A percentile compares a stretch with the other conserved stretches of the same genome.
phyloP scores from a whole-genome alignment of 768 basidiomycete genomes.

The Lactarius indigo region DNA sequence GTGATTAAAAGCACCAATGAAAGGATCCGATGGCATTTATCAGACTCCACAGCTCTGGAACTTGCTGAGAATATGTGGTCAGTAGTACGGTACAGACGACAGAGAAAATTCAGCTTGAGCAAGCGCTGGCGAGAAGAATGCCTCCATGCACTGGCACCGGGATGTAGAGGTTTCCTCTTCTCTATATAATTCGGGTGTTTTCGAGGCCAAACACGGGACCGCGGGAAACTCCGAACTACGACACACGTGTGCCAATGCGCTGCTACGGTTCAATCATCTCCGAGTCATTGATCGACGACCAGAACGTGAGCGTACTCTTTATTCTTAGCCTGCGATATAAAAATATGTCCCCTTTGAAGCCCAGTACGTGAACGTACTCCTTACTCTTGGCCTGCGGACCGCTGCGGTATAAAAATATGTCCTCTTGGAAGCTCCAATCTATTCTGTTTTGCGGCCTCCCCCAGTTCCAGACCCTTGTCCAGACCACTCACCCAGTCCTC shows the following conservation, averaged over 20 bases:
- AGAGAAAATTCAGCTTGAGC: too few species aligned
- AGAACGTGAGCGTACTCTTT: background rate
- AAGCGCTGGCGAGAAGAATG: too few species aligned
- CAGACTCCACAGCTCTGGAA: too few species aligned
- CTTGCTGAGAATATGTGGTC: too few species aligned
- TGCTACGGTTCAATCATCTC: background rate
- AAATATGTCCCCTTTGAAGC: background rate
- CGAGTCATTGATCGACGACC: background rate
- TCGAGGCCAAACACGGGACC: background rate
- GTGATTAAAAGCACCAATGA: too few species aligned
- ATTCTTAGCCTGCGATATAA: background rate
- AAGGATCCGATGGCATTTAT: too few species aligned
- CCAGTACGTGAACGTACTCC: background rate
- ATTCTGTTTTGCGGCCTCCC: background rate
- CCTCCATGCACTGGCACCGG: too few species aligned
- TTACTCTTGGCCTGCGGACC: background rate
- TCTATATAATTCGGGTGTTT: too few species aligned
- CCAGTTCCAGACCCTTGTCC: background rate
- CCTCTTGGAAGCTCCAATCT: background rate
- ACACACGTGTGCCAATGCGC: too few species aligned
- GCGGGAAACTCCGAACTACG: background rate
- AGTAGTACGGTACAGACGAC: too few species aligned
- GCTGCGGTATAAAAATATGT: background rate
- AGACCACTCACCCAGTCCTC: background rate
- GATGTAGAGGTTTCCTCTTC: too few species aligned